Evolutionary conservation across 2,329 filamentous ascomycete species (phyloP), one percentile per base, ranked within the genome.

Genomic region (Cladosporium sp.): DNA sequence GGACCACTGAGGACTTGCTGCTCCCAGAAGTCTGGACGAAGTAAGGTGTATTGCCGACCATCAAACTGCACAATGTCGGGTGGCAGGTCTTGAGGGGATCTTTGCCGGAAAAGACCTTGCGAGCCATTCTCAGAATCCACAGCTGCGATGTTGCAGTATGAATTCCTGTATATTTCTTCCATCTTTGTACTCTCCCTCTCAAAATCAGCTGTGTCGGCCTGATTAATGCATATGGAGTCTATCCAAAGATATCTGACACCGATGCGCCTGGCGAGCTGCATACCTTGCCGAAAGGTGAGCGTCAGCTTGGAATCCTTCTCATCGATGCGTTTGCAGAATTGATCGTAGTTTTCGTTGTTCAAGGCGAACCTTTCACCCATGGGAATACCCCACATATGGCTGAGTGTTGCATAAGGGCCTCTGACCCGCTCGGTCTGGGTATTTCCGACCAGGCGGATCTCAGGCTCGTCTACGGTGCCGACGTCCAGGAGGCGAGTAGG

Each of bases 221-320:
- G 60, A 20, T 61, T 53, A 25, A 61, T 61, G 48, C 60, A 62
- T 12, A 62, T 47, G 20, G 56, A 36, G 25, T 62, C 60, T 22
- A 61, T 62, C 60, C 60, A 62, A 20, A 62, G 40, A 52, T 62
- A 61, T 6, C 19, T 32, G 12, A 57, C 28, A 4, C 51, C 50
- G 6, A 59, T 24, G 9, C 13, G 28, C 7, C 50, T 20, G 12
- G 56, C 56, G 56, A 50, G 20, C 20, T 37, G n/a, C 13, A 58
- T 48, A 2, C 56, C 58, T 32, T 45, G 36, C n/a, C 13, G 32
- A 28, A 55, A 37, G 4, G 47, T 50, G 2, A 37, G 32, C 8
- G 47, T 35, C 17, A 50, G 28, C 20, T 50, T 37, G 47, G 42
- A 22, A 3, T 45, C 42, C 13, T 15, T 45, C 17, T 25, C 25